Evolutionary conservation across 2,329 filamentous ascomycete genomes (phyloP), one percentile per base, ranked within the genome.

Genomic region (Nothophoma quercina): DNA sequence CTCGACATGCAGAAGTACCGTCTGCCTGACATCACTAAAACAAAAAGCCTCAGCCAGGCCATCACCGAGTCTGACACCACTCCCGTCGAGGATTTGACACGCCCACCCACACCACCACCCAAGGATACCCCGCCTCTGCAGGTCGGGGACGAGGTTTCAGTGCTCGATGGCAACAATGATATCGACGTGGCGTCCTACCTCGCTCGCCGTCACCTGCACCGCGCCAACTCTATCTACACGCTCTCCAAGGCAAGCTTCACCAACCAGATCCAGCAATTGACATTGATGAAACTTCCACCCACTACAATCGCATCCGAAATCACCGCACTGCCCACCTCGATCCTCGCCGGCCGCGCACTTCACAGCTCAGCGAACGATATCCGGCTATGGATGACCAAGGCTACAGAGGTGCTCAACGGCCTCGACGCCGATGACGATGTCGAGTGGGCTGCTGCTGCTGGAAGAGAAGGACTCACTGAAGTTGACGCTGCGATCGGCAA

Each of bases 371-470:
- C 93, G 4, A 91, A 96, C 56, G 93, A 98, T 74, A 98, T 99
- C 61, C 85, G 89, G 58, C 88, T 89, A 67, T 99, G 95, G 95
- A 96, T 97, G 69, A 84, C 85, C 59, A 97, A 97, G 73, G 93
- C 93, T 0, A 88, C 88, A 0, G 91, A 96, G 65, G 93, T 98
- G 25, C 86, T 99, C 45, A 85, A 85, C 47, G 93, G 93, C 5
- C 79, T 99, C 33, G 92, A 98, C 72, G 92, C 93, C 45, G 93
- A 98, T 58, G 95, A 98, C 72, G 95, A 99, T 70, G 92, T 98
- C 13, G 93, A 98, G 74, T 99, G 95, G 95, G 93, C 85, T 7
- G 85, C 95, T 2, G 93, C 93, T 1, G 95, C 91, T 44, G 95
- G 95, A 2, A 82, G 89, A 56, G 90, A 93, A 73, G 90, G 90